phyloP scores from a whole-genome alignment of 2,329 filamentous ascomycete species.

The Colletotrichum eleusines region DNA sequence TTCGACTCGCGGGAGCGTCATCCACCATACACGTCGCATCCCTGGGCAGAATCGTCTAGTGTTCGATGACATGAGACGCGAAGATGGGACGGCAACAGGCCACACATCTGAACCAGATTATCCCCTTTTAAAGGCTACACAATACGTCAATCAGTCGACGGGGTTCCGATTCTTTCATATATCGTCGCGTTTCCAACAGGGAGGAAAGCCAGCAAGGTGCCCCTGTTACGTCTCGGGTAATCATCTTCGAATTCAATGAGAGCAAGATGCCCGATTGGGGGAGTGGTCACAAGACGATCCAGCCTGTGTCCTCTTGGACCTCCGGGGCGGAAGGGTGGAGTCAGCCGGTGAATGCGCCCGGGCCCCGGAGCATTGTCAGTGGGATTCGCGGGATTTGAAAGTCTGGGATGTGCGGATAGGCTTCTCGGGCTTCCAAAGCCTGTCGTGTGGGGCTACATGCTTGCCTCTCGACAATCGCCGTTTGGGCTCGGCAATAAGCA shows the following conservation, averaged over 20 bases:
- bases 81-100: neutral
- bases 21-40: neutral
- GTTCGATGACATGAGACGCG: neutral
- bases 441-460: slow-evolving; percentile 15
- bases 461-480: neutral
- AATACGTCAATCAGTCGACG: neutral
- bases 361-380: slow-evolving; percentile 1
- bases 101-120: slow-evolving; percentile 1
- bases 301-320: neutral
- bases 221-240: neutral
- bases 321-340: slow-evolving; percentile 18
- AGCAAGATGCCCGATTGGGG: neutral
- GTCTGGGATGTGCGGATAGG: neutral
- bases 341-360: slow-evolving; percentile 1
- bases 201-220: neutral
- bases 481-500: neutral
- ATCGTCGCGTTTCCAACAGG: neutral
- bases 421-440: slow-evolving; percentile 1
- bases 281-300: neutral
- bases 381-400: slow-evolving; percentile 28
- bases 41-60: neutral
- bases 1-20: slow-evolving; percentile 7
- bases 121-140: neutral
- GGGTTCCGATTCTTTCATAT: neutral
- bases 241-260: too few species aligned